phyloP scores from a whole-genome alignment of 148 eudicot species.

The Fagopyrum tataricum region DNA sequence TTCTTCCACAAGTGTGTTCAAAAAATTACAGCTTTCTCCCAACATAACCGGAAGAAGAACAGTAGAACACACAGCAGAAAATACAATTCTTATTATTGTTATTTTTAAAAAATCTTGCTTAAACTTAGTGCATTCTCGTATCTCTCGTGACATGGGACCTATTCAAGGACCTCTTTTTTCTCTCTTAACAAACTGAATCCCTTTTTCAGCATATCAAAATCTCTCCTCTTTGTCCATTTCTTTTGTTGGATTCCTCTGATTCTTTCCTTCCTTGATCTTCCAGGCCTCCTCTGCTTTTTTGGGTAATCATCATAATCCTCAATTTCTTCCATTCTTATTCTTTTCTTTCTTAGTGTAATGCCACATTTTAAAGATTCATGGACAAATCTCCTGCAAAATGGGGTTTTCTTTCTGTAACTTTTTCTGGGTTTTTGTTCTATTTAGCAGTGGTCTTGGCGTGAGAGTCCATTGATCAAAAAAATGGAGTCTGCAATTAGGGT shows the following conservation, averaged over 20 bases:
- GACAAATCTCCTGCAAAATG: background rate
- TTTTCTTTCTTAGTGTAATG: background rate
- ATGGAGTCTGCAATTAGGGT: constrained; percentile 11
- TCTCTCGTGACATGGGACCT: background rate
- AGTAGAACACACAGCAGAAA: background rate
- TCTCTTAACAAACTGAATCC: background rate
- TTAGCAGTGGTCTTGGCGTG: background rate
- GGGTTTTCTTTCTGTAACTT: background rate
- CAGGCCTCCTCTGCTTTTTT: constrained; percentile 10
- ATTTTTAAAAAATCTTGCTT: background rate
- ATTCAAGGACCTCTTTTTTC: background rate
- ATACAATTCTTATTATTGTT: background rate
- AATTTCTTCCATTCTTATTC: background rate
- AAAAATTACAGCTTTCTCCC: background rate
- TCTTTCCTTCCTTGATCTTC: background rate
- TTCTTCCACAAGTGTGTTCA: background rate
- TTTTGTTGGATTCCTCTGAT: background rate
- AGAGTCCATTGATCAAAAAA: background rate
- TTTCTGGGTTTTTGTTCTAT: background rate
- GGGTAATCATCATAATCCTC: background rate
- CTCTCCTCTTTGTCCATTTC: background rate
- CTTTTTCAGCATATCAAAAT: background rate
- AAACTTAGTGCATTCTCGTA: background rate
- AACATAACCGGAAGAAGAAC: background rate
- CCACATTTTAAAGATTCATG: too few species aligned